Conservation (phyloP, 1,284 basidiomycete genomes). For the Marasmius sp. region DNA sequence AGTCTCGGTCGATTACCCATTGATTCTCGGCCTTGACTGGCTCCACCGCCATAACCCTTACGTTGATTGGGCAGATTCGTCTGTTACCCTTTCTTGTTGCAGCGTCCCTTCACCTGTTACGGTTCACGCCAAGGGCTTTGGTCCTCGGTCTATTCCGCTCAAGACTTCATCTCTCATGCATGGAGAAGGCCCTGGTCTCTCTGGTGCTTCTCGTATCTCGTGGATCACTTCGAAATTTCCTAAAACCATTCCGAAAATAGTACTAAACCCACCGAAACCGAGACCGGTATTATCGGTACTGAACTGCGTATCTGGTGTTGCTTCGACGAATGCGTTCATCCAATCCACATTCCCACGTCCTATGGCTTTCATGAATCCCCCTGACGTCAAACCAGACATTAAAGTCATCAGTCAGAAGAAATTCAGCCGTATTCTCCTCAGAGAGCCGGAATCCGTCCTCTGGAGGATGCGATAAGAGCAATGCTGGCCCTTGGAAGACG, state of each 20-base stretch:
- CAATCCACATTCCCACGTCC: too few relatives aligned
- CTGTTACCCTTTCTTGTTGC: constrained; percentile 2
- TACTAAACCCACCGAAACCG: too few relatives aligned
- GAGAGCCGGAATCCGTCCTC: too few relatives aligned
- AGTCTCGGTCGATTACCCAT: constrained; percentile 10
- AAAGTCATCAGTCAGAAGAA: too few relatives aligned
- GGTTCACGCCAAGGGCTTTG: constrained; percentile 13
- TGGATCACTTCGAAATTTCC: background rate
- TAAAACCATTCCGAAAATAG: background rate
- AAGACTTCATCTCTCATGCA: background rate
- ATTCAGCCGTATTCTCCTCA: too few relatives aligned
- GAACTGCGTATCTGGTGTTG: too few relatives aligned
- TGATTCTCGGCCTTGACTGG: constrained; percentile 18
- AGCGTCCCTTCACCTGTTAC: background rate
- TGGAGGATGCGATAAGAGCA: constrained; percentile 8
- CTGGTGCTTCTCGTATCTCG: background rate
- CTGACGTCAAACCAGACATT: too few relatives aligned
- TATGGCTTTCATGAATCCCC: too few relatives aligned
- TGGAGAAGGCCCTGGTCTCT: background rate
- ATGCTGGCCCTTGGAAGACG: constrained; percentile 13
- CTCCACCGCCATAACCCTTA: constrained; percentile 12
- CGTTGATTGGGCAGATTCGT: constrained; percentile 10
- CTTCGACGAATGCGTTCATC: too few relatives aligned
- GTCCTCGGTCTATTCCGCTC: background rate
- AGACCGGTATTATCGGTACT: too few relatives aligned